phyloP scores from a whole-genome alignment of 305 asterid genomes.

The Lippia alba region DNA sequence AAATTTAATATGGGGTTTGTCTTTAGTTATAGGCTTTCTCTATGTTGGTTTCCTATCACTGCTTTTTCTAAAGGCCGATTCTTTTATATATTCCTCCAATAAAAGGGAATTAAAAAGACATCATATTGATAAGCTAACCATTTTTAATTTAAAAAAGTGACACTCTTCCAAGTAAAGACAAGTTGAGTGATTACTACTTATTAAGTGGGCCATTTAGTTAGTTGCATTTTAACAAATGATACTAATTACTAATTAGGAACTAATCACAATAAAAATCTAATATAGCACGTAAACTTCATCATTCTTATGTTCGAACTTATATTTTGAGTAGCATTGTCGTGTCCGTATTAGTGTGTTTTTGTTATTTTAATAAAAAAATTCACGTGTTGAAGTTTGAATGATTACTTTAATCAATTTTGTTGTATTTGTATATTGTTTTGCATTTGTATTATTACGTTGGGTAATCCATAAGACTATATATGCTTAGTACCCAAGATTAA shows the following conservation, averaged over 20 bases:
- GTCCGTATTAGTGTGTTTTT: too few relatives aligned
- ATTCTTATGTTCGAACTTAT: background rate
- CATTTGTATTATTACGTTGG: background rate
- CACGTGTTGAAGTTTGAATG: too few relatives aligned
- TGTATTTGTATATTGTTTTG: too few relatives aligned
- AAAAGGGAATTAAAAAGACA: slow-evolving; percentile 23
- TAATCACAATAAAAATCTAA: background rate
- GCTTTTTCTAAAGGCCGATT: slow-evolving; percentile 33
- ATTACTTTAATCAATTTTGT: too few relatives aligned
- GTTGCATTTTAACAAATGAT: background rate
- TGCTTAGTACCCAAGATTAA: slow-evolving; percentile 30
- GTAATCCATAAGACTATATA: background rate
- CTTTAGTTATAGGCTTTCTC: slow-evolving; percentile 30
- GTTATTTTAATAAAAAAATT: too few relatives aligned
- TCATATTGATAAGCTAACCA: slow-evolving; percentile 20
- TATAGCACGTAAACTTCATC: too few relatives aligned
- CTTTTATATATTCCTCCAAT: slow-evolving; percentile 22
- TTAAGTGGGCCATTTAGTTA: background rate
- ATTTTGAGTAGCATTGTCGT: too few relatives aligned
- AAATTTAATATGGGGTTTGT: slow-evolving; percentile 22
- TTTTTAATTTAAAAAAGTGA: slow-evolving; percentile 18
- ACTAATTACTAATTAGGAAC: background rate
- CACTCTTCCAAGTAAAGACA: slow-evolving; percentile 42
- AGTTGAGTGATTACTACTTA: slow-evolving; percentile 9
- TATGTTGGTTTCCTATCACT: slow-evolving; percentile 31